Conservation (phyloP, 2,329 filamentous ascomycete species). For the Trichophyton equinum region DNA sequence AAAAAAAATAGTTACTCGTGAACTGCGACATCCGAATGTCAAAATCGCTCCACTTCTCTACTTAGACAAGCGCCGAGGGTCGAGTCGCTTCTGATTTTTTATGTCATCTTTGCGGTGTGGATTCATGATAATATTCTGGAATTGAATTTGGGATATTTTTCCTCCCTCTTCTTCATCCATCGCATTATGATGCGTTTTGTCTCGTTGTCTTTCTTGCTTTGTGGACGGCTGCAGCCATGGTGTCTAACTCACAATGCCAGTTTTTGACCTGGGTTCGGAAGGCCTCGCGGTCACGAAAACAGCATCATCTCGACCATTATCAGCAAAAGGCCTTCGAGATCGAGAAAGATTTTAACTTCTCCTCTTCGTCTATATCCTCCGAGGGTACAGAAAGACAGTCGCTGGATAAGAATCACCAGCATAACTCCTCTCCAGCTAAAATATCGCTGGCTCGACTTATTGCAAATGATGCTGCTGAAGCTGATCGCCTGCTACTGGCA, state of each 20-base stretch:
- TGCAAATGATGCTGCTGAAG: slow-evolving; percentile 6
- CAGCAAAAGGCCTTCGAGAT: not conserved
- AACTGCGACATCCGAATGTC: not conserved
- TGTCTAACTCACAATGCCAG: not conserved
- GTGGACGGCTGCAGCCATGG: not conserved
- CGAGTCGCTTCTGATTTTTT: not conserved
- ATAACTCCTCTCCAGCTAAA: not conserved
- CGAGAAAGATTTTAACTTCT: not conserved
- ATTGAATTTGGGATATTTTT: not conserved
- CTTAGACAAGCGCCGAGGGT: not conserved
- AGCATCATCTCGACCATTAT: not conserved
- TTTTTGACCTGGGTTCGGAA: not conserved
- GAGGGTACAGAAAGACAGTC: not conserved
- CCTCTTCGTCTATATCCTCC: not conserved
- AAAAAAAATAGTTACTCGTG: not conserved
- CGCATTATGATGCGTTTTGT: not conserved
- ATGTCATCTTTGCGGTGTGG: not conserved
- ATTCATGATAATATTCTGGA: not conserved
- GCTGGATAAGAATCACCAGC: not conserved
- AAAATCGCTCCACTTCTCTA: not conserved
- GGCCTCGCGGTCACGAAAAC: not conserved
- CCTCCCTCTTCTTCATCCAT: not conserved
- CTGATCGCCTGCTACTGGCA: not conserved
- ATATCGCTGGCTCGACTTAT: slow-evolving; percentile 9
- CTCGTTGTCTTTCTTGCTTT: not conserved